Base-by-base conservation (phyloP, 768 basidiomycete genomes). In the Podaxis sp. region DNA sequence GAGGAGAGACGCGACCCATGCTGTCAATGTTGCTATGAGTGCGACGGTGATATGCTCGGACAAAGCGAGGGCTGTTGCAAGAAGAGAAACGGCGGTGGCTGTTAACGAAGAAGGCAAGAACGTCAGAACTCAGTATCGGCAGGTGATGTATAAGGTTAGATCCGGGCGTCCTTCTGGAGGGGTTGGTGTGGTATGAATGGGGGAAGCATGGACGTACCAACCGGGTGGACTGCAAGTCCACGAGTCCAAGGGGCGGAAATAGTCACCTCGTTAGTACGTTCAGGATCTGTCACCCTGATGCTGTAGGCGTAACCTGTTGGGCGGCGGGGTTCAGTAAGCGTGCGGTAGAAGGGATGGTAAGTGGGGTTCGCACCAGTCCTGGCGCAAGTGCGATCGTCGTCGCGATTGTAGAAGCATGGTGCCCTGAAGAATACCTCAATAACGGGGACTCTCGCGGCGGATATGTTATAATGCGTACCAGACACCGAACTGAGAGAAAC, bases 161-260 rank as follows among this genome's bases (percentile, higher is more conserved):
- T 46, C 11, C 2, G 25, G 49, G 25, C 9, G 24, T 9, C 22
- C n/a, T 56, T 40, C 12, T 37, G 27, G 33, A 33, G 33, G 49
- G 50, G 3, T 33, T 40, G 25, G 51, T 40, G 27, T 40, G 22
- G 61, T 36, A 40, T 25, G 41, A 38, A 17, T 53, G 52, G 49
- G 60, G 52, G 19, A 37, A 37, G 8, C 8, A 33, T 33, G 33
- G 17, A 76, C 86, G 55, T 66, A 90, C 91, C 90, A 57, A 91
- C 84, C 15, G 91, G 90, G 66, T 91, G 89, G 27, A 91, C 78
- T 2, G 85, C 89, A 6, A 93, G 81, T 3, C 89, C 91, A 41
- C 83, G 82, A 6, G 91, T 93, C 86, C 89, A 90, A 1, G 84
- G 80, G 0, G 84, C 67, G 61, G 90, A 79, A 54, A 72, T 74